Base-by-base conservation (phyloP, 148 eudicot species). In the Chenopodium berlandieri region DNA sequence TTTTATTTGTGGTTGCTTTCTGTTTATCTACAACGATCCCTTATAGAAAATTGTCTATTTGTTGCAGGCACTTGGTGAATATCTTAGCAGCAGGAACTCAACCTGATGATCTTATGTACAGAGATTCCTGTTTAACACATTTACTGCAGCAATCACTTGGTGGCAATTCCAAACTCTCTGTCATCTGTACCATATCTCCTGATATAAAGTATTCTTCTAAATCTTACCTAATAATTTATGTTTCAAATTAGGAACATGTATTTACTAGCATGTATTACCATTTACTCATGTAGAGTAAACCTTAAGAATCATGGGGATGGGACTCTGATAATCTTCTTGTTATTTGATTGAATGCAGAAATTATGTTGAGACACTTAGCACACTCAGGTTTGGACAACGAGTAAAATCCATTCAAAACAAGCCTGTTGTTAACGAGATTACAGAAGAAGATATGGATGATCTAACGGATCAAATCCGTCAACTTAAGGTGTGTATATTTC, bases 381-480 rank as follows among this genome's bases (percentile, higher is more conserved):
- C 98, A 62, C 92, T 97, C 82, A 89, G 98, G 88, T 94, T 97
- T 83, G 95, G 95, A 69, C 88, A 87, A 81, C 86, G 88, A 85
- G 91, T 87, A 81, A 90, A 87, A 89, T 88, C 82, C 66, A 80
- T 97, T 78, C 86, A 78, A 48, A 97, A 97, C 82, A 87, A 88
- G 83, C 99, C 99, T 25, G 95, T 94, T 64, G 86, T 97, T 69
- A 97, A 97, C 77, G 97, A 94, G 89, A 91, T 97, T 77, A 88
- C 97, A 20, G 98, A 97, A 86, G 99, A 97, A 84, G 94, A 97
- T 87, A 96, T 94, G 79, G 90, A 94, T 91, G 97, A 87, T 83
- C 91, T 97, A 16, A 92, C 94, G n/a, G 93, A 94, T 84, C 97
- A 90, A 81, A 97, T 97, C 63, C 91, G 98, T 22, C 97, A 91